Base-by-base conservation (phyloP, 768 basidiomycete species). In the Suillus spraguei region DNA sequence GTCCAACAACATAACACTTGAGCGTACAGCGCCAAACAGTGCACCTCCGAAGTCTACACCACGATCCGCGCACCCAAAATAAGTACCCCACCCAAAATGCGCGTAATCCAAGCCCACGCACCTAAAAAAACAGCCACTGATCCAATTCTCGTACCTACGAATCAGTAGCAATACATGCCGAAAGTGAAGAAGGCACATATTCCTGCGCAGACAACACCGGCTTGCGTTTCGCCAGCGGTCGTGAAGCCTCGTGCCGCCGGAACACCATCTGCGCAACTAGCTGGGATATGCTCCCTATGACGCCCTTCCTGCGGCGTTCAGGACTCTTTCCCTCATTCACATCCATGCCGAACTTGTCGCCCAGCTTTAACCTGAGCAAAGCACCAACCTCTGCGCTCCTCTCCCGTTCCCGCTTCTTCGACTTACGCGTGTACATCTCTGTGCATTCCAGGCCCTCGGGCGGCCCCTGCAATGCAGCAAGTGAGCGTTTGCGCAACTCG, bases 311-410 rank as follows among this genome's bases (percentile, higher is more conserved):
- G 56, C 71, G 71, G 24, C 60, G 39, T 44, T 72, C 75, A 53
- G 70, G 69, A 32, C 67, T 71, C 56, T 60, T 66, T 66, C 69
- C 24, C 61, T 71, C 71, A 61, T 71, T 70, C 5, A 70, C 67
- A 62, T 62, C 66, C 17, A 63, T 64, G 8, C 63, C 50, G 20
- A 75, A 63, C 54, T 67, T 67, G 53, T 75, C 74, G 24, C 71
- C 77, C 65, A 86, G 68, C 74, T 88, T 89, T 65, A 88, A 70
- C 68, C 85, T 78, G 65, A 89, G 72, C 64, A 89, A 75, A 39
- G 83, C 78, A 10, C 81, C 80, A 13, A 88, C 74, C 76, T 89
- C 88, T 65, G 81, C 80, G 28, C 80, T 79, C 46, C 81, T 76
- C 72, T 87, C 87, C 67, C 82, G 82, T 67, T 85, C 83, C 58